Base-by-base conservation (phyloP, 2,329 filamentous ascomycete genomes). In the Aureobasidium sp. region DNA sequence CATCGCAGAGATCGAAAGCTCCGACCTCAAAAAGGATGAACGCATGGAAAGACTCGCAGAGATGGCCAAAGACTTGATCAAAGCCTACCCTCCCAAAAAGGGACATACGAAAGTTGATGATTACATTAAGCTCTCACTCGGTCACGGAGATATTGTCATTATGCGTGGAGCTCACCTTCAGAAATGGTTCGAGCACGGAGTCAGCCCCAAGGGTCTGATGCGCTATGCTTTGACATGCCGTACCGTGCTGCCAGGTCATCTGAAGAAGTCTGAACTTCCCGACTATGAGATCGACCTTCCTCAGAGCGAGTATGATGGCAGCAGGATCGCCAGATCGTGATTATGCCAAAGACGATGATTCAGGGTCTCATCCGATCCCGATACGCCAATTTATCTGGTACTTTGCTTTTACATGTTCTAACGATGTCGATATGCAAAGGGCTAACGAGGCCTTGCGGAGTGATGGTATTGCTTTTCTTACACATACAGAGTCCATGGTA, bases 141-240 rank as follows among this genome's bases (percentile, higher is more conserved):
- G 74, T 6, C 83, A 86, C 62, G 83, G 83, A 0, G 83, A 86
- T 61, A 75, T 85, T 10, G 73, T 81, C 2, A 68, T 85, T 16
- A 85, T 85, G 81, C 75, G 82, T 58, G 82, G 81, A 0, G 68
- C 68, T 0, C 67, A 70, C 0, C 78, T 86, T 11, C 84, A 86
- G 59, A 70, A 74, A 58, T 70, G 74, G 17, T 81, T 82, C 52
- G 80, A 84, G 73, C 80, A 83, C 60, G 68, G 70, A 17, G 79
- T 83, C 0, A 72, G 70, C 0, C 74, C 79, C 4, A 56, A 65
- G 8, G 78, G 78, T 0, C 72, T 70, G 45, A 66, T 80, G 37
- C 70, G 79, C 2, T 83, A 80, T 63, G 79, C 79, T 0, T 59
- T 83, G 42, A 84, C 80, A 0, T 76, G 74, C 55, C 71, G 80